Evolutionary conservation across 2,329 filamentous ascomycete genomes (phyloP), one percentile per base, ranked within the genome.

Genomic region (Epichloe typhina): DNA sequence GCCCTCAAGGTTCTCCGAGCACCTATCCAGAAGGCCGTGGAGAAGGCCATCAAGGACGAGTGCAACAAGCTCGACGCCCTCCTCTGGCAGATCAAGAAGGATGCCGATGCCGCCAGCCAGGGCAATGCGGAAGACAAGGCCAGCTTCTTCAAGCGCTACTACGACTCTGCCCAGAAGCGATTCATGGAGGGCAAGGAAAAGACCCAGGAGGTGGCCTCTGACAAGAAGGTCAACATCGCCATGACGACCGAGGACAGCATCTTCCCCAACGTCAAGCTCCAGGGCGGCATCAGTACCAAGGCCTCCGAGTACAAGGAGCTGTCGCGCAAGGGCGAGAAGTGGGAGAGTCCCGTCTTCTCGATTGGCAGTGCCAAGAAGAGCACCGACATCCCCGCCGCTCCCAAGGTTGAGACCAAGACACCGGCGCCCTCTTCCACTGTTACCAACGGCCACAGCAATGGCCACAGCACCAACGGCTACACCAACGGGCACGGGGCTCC

Each of bases 321-420:
- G 52, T 88, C 91, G 8, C 75, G 74, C 58, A 88, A 93, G 79
- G 93, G 93, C 49, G 86, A 95, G 51, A 84, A 82, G 67, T 98
- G 93, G 93, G 85, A 95, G 74, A 94, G 86, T 54, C 88, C 91
- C 9, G 82, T 98, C 61, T 98, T 98, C 73, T 84, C 81, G 53
- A 84, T 97, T 59, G 91, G 93, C 46, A 77, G 72, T 42, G 89
- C 90, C 11, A 73, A 78, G 50, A 82, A 84, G 69, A 88, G 86
- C 41, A 75, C 70, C 23, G 79, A 85, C 61, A 76, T 96, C 42
- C 89, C 90, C 2, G 64, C 62, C n/a, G 70, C 75, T 2, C 76
- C 76, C 23, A 64, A 68, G 51, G 68, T 81, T 12, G 66, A 69
- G 52, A 69, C 70, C 53, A 80, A 79, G 68, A 45, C 43, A n/a